Evolutionary conservation across 2,329 filamentous ascomycete genomes (phyloP).

Genomic region (Sporothrix euskadiensis): DNA sequence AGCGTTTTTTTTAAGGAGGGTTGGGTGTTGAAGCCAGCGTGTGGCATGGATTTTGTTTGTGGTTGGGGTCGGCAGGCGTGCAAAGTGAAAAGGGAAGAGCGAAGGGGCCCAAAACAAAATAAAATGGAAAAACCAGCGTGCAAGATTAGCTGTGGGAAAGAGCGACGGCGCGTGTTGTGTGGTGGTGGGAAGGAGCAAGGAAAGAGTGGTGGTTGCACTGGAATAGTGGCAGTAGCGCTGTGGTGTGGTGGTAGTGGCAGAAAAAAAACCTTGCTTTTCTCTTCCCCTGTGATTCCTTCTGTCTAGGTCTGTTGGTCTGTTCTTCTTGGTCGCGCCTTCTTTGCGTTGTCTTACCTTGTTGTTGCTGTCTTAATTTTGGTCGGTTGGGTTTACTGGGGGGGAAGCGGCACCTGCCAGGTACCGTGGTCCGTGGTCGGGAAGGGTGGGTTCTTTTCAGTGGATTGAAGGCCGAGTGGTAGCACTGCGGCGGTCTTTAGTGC

Average conservation of each 20-base stretch:
- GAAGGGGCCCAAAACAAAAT: conserved; percentile 8
- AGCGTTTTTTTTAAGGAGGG: conserved; percentile 24
- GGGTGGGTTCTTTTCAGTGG: conserved; percentile 32
- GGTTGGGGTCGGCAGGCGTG: conserved; percentile 11
- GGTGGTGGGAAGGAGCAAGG: not conserved
- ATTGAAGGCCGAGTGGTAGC: conserved; percentile 27
- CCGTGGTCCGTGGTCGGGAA: conserved; percentile 33
- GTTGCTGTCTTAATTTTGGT: conserved; percentile 8
- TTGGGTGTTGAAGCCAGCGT: conserved; percentile 20
- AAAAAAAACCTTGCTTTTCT: not conserved
- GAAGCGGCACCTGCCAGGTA: conserved; percentile 32
- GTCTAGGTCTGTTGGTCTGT: not conserved
- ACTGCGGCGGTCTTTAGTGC: conserved; percentile 27
- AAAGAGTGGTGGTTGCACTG: not conserved
- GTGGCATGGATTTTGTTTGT: conserved; percentile 21
- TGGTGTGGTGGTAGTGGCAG: not conserved
- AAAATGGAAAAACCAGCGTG: conserved; percentile 10
- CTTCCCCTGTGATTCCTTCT: conserved; percentile 6
- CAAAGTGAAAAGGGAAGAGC: conserved; percentile 20
- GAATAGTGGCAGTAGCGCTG: not conserved
- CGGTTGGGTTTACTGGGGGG: conserved; percentile 25
- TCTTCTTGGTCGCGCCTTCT: not conserved
- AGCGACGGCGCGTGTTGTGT: not conserved
- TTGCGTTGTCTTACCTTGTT: too few relatives aligned
- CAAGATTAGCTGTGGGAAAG: conserved; percentile 13